Evolutionary conservation across 306 rosid species (phyloP).

Genomic region (Cucumis melo): DNA sequence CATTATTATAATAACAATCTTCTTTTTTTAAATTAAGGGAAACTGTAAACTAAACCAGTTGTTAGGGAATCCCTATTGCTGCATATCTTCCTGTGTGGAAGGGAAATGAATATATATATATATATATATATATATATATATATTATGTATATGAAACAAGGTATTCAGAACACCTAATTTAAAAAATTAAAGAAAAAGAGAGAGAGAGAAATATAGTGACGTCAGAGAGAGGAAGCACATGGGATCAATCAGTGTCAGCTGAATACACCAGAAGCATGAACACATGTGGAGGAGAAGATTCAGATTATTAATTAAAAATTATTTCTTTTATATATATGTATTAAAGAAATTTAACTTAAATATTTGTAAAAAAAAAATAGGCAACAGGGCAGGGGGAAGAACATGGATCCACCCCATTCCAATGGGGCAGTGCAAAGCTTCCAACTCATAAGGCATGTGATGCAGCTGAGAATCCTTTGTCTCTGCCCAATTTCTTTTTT

Average conservation of each 20-base stretch:
- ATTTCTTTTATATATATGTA: background rate
- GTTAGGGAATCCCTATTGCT: conserved; percentile 60
- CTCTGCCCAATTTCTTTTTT: conserved; percentile 26
- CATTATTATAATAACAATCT: background rate
- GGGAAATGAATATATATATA: conserved; percentile 8
- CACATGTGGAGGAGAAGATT: conserved; percentile 54
- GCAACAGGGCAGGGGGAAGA: conserved; percentile 6
- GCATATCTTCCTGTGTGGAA: conserved; percentile 23
- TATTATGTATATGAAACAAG: background rate
- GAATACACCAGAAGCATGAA: conserved; percentile 32
- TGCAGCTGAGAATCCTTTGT: conserved; percentile 32
- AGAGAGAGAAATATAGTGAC: conserved; percentile 17
- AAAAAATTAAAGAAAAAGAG: background rate
- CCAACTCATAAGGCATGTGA: conserved; percentile 56
- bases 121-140: conserved; percentile 5
- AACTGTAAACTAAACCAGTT: conserved; percentile 24
- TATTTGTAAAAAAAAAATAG: background rate
- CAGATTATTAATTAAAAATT: conserved; percentile 10
- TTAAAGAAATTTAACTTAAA: background rate
- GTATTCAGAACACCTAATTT: background rate
- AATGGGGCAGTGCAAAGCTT: conserved; percentile 28
- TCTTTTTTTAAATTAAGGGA: background rate
- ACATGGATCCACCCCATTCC: conserved; percentile 58
- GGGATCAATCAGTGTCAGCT: conserved; percentile 28
- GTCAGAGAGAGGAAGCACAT: conserved; percentile 47